Conservation (phyloP, 1,284 basidiomycete genomes). For the Baeospora myosura region DNA sequence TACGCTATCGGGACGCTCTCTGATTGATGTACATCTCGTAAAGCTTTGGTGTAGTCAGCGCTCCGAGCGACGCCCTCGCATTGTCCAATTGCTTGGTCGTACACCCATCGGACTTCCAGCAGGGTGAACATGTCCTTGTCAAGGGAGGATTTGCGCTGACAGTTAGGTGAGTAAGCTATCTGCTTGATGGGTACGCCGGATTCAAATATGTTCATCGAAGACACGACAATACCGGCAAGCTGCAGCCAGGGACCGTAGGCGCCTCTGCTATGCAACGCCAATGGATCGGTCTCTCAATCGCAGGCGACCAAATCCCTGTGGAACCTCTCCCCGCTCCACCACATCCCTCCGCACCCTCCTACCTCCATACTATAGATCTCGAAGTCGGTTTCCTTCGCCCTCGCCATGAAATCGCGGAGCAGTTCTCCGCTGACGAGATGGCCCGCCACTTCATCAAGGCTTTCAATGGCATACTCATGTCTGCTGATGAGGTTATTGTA, state of each 20-base stretch:
- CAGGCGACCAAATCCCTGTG: conserved; percentile 70
- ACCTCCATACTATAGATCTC: conserved; percentile 72
- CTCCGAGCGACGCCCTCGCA: conserved; percentile 62
- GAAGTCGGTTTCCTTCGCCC: conserved; percentile 71
- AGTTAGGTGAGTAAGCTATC: conserved; percentile 45
- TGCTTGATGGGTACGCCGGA: conserved; percentile 3
- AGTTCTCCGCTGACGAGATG: conserved; percentile 85
- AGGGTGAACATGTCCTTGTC: conserved; percentile 68
- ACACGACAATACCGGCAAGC: conserved; percentile 67
- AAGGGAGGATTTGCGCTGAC: conserved; percentile 68
- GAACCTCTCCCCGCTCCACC: conserved; percentile 56
- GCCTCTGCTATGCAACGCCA: conserved; percentile 67
- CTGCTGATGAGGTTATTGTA: conserved; percentile 67
- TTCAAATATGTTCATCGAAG: conserved; percentile 31
- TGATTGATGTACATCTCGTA: background rate
- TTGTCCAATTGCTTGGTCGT: conserved; percentile 81
- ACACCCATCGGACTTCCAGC: conserved; percentile 66
- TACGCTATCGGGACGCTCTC: too few species aligned
- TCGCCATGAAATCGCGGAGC: conserved; percentile 57
- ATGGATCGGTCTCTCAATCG: conserved; percentile 79
- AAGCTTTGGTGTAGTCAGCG: conserved; percentile 36
- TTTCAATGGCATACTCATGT: conserved; percentile 63
- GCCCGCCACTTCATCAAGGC: conserved; percentile 64
- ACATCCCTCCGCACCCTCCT: conserved; percentile 54
- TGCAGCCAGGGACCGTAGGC: conserved; percentile 59